phyloP scores from a whole-genome alignment of 805 yeast genomes.

The Candida ulmi region DNA sequence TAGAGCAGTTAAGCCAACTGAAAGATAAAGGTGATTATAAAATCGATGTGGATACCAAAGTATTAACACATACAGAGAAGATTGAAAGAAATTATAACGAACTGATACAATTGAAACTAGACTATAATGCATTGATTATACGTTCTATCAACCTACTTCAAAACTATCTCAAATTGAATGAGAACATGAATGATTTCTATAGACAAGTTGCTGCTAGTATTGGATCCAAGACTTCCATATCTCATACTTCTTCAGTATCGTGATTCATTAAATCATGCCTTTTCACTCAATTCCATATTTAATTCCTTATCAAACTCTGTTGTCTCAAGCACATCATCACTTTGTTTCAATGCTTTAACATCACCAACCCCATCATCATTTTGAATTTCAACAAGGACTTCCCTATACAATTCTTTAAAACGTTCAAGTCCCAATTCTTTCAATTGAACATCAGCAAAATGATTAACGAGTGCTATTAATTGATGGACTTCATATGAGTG shows the following conservation, averaged over 20 bases:
- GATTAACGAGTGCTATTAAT: background rate
- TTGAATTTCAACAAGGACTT: background rate
- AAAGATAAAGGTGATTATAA: background rate
- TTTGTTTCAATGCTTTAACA: background rate
- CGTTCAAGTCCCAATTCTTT: background rate
- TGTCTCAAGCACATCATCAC: background rate
- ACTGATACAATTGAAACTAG: conserved; percentile 10
- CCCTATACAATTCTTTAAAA: background rate
- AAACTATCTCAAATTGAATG: conserved; percentile 18
- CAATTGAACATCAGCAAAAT: background rate
- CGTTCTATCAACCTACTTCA: conserved; percentile 18
- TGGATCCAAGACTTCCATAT: background rate
- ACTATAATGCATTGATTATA: conserved; percentile 18
- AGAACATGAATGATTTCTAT: conserved; percentile 11
- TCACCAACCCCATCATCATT: background rate
- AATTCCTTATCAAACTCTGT: background rate
- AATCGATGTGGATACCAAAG: too few species aligned
- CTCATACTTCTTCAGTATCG: too few species aligned
- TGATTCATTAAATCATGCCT: too few species aligned
- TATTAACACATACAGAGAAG: too few species aligned
- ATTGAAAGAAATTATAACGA: background rate
- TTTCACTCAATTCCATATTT: too few species aligned
- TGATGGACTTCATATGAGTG: background rate
- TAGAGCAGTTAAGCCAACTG: background rate
- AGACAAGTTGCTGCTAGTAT: background rate